Evolutionary conservation across 176 grass and related monocot species (phyloP), one percentile per base, ranked within the genome.

Genomic region (Echinochloa phyllopogon): DNA sequence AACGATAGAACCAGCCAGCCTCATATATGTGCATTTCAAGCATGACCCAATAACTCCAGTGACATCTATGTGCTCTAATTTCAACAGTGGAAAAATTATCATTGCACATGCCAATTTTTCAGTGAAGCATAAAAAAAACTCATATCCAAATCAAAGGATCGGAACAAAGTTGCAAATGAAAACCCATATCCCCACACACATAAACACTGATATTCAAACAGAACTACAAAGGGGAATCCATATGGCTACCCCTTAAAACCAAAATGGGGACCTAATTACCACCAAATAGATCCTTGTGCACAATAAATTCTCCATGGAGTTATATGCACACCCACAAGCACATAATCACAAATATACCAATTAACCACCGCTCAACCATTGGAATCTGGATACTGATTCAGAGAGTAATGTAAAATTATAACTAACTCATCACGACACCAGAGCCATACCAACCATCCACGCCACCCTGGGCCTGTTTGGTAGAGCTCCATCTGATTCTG

Each of bases 131-230:
- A 8, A 5, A 17, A 29, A 57, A 27, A 45, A 8, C 38, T 20
- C 16, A 77, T 40, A 77, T 21, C 16, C 50, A 77, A 55, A 86
- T 59, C 25, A 29, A 42, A 20, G 7, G 60, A 52, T 65, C 47
- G n/a, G 56, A 52, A 7, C 8, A 43, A 65, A 44, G 21, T 56
- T 20, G 29, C 9, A 33, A 40, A 47, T 65, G 8, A 13, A 74
- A 65, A 65, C 50, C 56, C 47, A 69, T 55, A 69, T 37, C 6
- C 48, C 15, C 69, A 83, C 18, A 73, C 38, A 27, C 17, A 64
- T 65, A 20, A 29, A 7, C 75, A 40, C 20, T 12, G 67, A 14
- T 20, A 62, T 24, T 55, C 8, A 55, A 72, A 65, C 4, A 44
- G 33, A 72, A 16, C 40, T 23, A 55, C 40, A 63, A 6, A 11